Conservation (phyloP, 805 yeast genomes). For the Candida boleticola region DNA sequence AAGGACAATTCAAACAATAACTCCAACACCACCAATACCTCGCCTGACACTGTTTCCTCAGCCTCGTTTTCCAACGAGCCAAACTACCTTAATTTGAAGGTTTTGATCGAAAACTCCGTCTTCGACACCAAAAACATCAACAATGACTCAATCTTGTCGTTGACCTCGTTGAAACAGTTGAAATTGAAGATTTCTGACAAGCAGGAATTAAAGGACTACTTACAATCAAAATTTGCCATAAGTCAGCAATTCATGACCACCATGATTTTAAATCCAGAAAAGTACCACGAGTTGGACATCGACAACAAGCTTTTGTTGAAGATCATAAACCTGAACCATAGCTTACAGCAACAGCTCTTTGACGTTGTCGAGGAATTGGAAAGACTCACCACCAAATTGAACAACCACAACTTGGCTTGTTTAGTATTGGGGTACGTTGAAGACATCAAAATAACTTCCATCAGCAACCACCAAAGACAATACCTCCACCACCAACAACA, state of each 20-base stretch:
- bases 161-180: constrained; percentile 24
- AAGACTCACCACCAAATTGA: constrained; percentile 22
- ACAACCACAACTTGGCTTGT: constrained; percentile 44
- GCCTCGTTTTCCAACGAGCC: constrained; percentile 21
- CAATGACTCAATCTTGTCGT: constrained; percentile 31
- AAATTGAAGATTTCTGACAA: constrained; percentile 29
- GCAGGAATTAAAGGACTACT: constrained; percentile 27
- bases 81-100: constrained; percentile 38
- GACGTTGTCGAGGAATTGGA: constrained; percentile 27
- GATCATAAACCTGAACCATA: constrained; percentile 29
- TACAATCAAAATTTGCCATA: constrained; percentile 27
- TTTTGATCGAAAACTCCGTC: constrained; percentile 44
- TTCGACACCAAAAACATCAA: constrained; percentile 37
- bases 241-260: constrained; percentile 33
- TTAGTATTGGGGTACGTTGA: constrained; percentile 48
- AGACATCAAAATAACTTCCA: constrained; percentile 30
- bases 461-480: not conserved
- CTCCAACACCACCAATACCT: not conserved
- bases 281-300: constrained; percentile 16
- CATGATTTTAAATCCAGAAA: constrained; percentile 17
- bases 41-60: constrained; percentile 9
- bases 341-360: constrained; percentile 30
- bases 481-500: constrained; percentile 2
- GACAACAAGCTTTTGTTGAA: constrained; percentile 29
- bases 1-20: not conserved